Evolutionary conservation across 2,329 filamentous ascomycete genomes (phyloP), one percentile per base, ranked within the genome.

Genomic region (Pezicula rhizophila): DNA sequence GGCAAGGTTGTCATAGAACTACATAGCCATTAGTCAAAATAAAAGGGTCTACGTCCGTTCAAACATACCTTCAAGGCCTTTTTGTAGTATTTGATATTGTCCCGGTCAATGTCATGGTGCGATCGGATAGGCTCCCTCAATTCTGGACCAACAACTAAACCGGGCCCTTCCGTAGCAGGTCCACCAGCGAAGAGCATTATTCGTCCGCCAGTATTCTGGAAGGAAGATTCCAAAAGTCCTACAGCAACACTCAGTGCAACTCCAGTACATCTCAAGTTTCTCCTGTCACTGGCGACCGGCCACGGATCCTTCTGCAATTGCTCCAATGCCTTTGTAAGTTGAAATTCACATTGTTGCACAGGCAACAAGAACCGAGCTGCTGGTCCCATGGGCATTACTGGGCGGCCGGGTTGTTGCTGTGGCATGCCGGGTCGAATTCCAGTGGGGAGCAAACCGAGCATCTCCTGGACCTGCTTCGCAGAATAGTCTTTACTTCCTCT

Each of bases 41-140:
- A 25, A 8, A 5, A 26, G 11, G 11, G 7, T n/a, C 8, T 42
- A 25, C 25, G 5, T 20, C 10, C 40, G 10, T 20, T 15, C 23
- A 11, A 18, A 44, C 74, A 50, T 68, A 89, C 87, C 82, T 97
- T 99, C 45, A 96, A 71, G 18, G 93, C 93, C 73, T 99, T 99
- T 78, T 99, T 99, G 74, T 95, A 97, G 72, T 97, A 96, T 70
- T 99, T 99, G 73, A 96, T 95, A 67, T 96, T 96, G 69, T 99
- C 93, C 50, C 91, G 84, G 66, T 99, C 93, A 68, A 99, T 99
- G 63, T 99, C 93, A 70, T 99, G 93, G 71, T 99, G 93, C 38
- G 92, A 97, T 64, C 93, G 86, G 57, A 99, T 97, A 8, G 95
- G 90, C 67, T 99, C 93, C 67, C 92, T 87, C 57, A 99, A 75